These are phyloP conservation scores for Dispira simplex DNA, from an alignment of 192 early-diverging fungal species.

Conservation along the genomic window DNA sequence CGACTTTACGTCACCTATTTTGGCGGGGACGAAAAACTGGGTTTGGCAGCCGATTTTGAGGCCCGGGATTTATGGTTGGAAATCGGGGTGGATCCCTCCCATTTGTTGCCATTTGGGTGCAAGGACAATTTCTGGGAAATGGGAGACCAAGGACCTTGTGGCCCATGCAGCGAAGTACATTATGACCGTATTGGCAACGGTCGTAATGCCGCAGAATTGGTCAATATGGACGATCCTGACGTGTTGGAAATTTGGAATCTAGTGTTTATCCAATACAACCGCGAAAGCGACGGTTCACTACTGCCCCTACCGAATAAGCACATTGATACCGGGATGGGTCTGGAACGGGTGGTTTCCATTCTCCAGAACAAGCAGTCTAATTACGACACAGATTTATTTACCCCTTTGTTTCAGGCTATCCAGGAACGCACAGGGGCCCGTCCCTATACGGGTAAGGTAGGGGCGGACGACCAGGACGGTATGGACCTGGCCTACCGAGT, in stretches of 20 bases:
- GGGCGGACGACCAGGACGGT: too few species aligned
- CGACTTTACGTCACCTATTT: slow-evolving; percentile 31
- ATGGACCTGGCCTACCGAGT: slow-evolving; percentile 63
- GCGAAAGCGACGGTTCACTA: slow-evolving; percentile 75
- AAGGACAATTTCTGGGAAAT: slow-evolving; percentile 49
- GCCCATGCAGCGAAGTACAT: slow-evolving; percentile 44
- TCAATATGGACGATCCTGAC: slow-evolving; percentile 19
- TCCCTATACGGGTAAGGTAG: slow-evolving; percentile 18
- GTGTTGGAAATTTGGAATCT: slow-evolving; percentile 55
- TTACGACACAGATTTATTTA: slow-evolving; percentile 94
- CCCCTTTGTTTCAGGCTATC: slow-evolving; percentile 50
- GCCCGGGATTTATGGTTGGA: slow-evolving; percentile 35
- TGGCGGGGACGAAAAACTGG: not conserved
- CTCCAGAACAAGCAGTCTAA: slow-evolving; percentile 92
- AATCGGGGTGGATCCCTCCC: slow-evolving; percentile 31
- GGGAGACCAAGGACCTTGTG: slow-evolving; percentile 47
- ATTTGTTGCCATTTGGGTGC: slow-evolving; percentile 27
- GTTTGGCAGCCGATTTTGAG: slow-evolving; percentile 36
- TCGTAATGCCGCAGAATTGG: not conserved
- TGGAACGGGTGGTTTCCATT: slow-evolving; percentile 88
- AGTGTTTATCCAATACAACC: slow-evolving; percentile 99
- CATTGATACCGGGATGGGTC: slow-evolving; percentile 96
- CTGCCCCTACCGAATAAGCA: slow-evolving; percentile 88
- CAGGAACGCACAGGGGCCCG: not conserved
- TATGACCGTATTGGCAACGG: slow-evolving; percentile 27